These are phyloP conservation scores for Eutrema yunnanense DNA, from an alignment of 345 rosid genomes.

Conservation along the genomic window DNA sequence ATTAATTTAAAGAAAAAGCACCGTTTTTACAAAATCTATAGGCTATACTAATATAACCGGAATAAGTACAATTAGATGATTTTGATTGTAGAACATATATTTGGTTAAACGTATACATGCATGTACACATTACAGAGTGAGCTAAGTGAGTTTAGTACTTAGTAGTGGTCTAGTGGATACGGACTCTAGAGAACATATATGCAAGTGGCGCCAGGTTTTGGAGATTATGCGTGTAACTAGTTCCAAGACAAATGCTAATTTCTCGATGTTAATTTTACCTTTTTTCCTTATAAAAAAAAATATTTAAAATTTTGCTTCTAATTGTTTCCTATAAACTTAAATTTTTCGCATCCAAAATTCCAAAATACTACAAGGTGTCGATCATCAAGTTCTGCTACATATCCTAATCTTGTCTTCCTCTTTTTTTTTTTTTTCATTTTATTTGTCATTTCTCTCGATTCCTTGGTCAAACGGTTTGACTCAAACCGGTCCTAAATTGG, in stretches of 20 bases:
- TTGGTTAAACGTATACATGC: background rate
- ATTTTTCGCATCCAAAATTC: background rate
- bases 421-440: too few relatives aligned
- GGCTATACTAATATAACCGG: background rate
- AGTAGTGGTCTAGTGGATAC: background rate
- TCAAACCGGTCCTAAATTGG: background rate
- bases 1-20: background rate
- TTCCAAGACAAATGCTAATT: background rate
- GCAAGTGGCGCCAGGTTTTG: background rate
- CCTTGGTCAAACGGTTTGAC: too few relatives aligned
- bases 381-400: too few relatives aligned
- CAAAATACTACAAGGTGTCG: background rate
- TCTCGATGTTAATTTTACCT: background rate
- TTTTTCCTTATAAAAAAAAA: background rate
- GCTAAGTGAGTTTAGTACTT: too few relatives aligned
- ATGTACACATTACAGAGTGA: background rate
- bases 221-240: background rate
- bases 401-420: too few relatives aligned
- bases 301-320: background rate
- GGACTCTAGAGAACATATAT: background rate
- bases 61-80: background rate
- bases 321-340: background rate
- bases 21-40: background rate
- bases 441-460: too few relatives aligned
- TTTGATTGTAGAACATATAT: background rate